Conservation (phyloP, 352 stramenopile genomes). For the Globisporangium megalacanthum region DNA sequence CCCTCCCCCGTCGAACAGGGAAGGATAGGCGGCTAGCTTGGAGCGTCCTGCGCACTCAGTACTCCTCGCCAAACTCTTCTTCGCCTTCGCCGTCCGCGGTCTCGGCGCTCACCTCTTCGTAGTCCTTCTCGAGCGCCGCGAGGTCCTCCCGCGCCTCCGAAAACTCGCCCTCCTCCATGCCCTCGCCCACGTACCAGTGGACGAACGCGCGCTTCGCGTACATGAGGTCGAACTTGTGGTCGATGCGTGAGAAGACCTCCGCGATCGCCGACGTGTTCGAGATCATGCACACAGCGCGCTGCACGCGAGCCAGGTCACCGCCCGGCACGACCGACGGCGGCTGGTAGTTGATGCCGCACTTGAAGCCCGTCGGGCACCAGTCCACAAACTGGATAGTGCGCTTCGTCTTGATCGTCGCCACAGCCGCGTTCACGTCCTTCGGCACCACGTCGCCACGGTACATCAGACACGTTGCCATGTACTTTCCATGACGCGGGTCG, state of each 20-base stretch:
- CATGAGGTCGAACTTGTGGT: constrained; percentile 99
- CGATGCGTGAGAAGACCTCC: constrained; percentile 97
- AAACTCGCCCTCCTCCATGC: constrained; percentile 99
- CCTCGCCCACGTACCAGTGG: constrained; percentile 99
- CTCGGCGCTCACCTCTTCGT: constrained; percentile 99
- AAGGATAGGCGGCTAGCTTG: no score
- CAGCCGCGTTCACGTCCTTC: constrained; percentile 95
- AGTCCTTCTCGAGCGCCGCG: constrained; percentile 98
- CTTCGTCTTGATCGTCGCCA: constrained; percentile 99
- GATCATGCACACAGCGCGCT: constrained; percentile 99
- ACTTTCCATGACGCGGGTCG: constrained; percentile 98
- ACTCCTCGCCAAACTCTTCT: constrained; percentile 88
- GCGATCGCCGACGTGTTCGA: constrained; percentile 98
- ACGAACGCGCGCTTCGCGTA: constrained; percentile 99
- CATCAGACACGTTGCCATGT: constrained; percentile 99
- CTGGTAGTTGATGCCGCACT: constrained; percentile 99
- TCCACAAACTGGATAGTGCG: constrained; percentile 99
- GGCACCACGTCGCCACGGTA: constrained; percentile 96
- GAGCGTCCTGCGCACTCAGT: no score
- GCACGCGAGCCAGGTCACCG: constrained; percentile 95
- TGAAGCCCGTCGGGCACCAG: constrained; percentile 99
- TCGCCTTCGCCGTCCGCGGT: constrained; percentile 95
- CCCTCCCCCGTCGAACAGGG: no score
- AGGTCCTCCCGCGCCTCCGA: constrained; percentile 98
- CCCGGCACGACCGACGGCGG: constrained; percentile 94